Percentiles rank a stretch among this genome's conserved stretches.
Evolutionary conservation across 2,329 filamentous ascomycete species (phyloP).

Genomic region (Elsinoe australis): DNA sequence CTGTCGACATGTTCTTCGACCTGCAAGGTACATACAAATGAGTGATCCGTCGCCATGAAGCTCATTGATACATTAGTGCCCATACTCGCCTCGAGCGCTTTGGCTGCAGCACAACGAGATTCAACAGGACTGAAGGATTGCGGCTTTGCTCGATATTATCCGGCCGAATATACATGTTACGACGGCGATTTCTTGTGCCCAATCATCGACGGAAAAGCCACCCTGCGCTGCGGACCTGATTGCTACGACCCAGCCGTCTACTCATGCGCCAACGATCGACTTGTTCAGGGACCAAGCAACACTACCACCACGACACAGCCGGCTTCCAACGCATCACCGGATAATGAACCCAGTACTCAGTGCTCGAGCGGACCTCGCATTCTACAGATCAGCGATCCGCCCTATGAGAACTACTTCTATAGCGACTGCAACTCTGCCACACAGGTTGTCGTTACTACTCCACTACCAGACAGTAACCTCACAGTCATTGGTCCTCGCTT

Average conservation of each 20-base stretch:
- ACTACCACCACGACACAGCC: background rate
- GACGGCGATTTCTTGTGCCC: slow-evolving; percentile 33
- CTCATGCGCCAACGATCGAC: slow-evolving; percentile 23
- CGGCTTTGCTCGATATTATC: slow-evolving; percentile 13
- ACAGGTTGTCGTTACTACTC: slow-evolving; percentile 56
- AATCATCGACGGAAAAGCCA: slow-evolving; percentile 29
- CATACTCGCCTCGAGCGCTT: background rate
- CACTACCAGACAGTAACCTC: slow-evolving; percentile 46
- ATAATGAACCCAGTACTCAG: background rate
- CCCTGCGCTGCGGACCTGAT: slow-evolving; percentile 31
- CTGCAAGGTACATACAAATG: background rate
- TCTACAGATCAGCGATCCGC: slow-evolving; percentile 47
- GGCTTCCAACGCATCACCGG: slow-evolving; percentile 17
- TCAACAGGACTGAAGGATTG: slow-evolving; percentile 3
- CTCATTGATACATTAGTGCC: background rate
- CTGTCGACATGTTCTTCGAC: background rate
- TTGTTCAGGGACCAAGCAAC: slow-evolving; percentile 30
- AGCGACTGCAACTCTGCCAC: slow-evolving; percentile 54
- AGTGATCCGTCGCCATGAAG: background rate
- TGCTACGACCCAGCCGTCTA: slow-evolving; percentile 33
- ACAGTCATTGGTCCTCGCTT: slow-evolving; percentile 45
- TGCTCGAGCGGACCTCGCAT: slow-evolving; percentile 26
- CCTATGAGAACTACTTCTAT: slow-evolving; percentile 59
- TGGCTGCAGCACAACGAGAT: background rate
- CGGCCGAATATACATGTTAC: slow-evolving; percentile 34